phyloP scores from a whole-genome alignment of 805 yeast genomes.

The Blastobotrys parvus region DNA sequence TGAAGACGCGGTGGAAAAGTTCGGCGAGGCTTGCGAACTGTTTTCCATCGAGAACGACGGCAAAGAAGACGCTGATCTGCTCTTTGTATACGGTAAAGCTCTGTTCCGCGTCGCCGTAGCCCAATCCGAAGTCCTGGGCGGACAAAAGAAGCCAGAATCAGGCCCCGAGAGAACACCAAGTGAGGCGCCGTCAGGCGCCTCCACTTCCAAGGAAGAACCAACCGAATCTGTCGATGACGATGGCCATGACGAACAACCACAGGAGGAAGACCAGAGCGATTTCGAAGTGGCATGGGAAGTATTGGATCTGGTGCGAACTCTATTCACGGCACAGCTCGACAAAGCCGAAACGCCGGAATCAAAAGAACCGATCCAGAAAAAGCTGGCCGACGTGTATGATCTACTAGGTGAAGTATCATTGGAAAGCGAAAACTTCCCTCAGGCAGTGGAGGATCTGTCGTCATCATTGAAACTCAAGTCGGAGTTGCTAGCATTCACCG shows the following conservation, averaged over 20 bases:
- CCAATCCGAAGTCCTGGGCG: conserved; percentile 68
- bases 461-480: conserved; percentile 47
- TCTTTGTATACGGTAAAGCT: conserved; percentile 71
- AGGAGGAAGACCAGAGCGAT: conserved; percentile 50
- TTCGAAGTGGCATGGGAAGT: conserved; percentile 88
- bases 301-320: conserved; percentile 65
- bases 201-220: conserved; percentile 23
- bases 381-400: conserved; percentile 66
- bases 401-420: conserved; percentile 82
- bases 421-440: conserved; percentile 80
- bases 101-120: conserved; percentile 69
- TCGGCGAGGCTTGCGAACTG: conserved; percentile 64
- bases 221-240: conserved; percentile 11
- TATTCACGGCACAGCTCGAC: conserved; percentile 43
- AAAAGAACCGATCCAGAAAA: conserved; percentile 31
- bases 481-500: conserved; percentile 41
- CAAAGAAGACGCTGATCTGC: conserved; percentile 65
- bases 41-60: conserved; percentile 41
- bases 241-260: conserved; percentile 23
- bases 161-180: conserved; percentile 10
- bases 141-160: conserved; percentile 18
- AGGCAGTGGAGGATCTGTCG: conserved; percentile 64
- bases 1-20: conserved; percentile 59
- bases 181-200: conserved; percentile 18
- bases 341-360: conserved; percentile 20